Base-by-base conservation (phyloP, 2,329 filamentous ascomycete genomes). In the Monilinia laxa region DNA sequence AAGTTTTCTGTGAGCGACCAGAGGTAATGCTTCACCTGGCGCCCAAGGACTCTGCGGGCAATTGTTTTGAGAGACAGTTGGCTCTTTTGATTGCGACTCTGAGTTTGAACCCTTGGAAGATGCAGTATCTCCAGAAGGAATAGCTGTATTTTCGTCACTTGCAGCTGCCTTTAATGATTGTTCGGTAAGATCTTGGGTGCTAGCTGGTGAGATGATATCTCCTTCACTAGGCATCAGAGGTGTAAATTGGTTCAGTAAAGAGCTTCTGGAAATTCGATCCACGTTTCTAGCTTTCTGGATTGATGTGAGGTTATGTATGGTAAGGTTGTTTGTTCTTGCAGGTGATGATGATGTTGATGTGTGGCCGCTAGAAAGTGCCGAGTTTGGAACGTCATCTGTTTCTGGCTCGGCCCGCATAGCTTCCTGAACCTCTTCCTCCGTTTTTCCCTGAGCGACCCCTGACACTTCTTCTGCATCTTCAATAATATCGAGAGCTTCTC, bases 11-110 rank as follows among this genome's bases (percentile, higher is more conserved):
- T 47, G 47, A 53, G 35, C 35, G 28, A 53, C 9, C 16, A 45
- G 52, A 38, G 51, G 40, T 55, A 18, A 20, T 31, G 18, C 42
- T 28, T 66, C 57, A 28, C 10, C 51, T 45, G 38, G 7, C 11
- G 54, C 67, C 67, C 67, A 68, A 31, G 67, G 67, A 54, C 67
- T 68, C 42, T 68, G 67, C 23, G 64, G 63, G 62, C 16, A 31
- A 20, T 20, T 12, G 23, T 6, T 20, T 35, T 60, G 38, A 16
- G 14, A 14, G 28, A 9, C 11, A 31, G 18, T 23, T 35, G 40
- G 49, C 35, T 60, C 38, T 56, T 28, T 23, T 28, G 20, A 18
- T 42, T 20, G 42, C 16, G n/a, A 4, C 2, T 25, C 20, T 4
- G 31, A 35, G 2, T 11, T 28, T 16, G 7, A 4, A 42, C 11